These are phyloP conservation scores for Xenoacremonium recifei DNA, from an alignment of 2,329 filamentous ascomycete species.

Conservation along the genomic window DNA sequence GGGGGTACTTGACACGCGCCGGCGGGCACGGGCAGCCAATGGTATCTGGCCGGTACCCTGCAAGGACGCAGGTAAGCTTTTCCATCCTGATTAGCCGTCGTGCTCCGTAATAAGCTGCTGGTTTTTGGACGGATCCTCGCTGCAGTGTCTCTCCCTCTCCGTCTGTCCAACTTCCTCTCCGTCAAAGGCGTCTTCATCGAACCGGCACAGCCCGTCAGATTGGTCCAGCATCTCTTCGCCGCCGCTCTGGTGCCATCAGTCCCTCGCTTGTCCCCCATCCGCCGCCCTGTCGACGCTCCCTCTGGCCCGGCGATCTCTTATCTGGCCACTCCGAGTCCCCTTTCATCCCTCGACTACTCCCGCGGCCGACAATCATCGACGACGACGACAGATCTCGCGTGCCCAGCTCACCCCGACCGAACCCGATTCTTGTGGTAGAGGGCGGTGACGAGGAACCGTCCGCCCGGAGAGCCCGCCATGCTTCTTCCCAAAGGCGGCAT, in stretches of 20 bases:
- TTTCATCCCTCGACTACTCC: neutral
- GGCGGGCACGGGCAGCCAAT: neutral
- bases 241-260: neutral
- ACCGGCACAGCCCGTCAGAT: neutral
- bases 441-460: conserved; percentile 16
- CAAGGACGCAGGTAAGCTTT: neutral
- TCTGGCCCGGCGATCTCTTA: neutral
- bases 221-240: conserved; percentile 1
- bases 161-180: neutral
- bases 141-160: neutral
- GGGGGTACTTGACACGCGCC: neutral
- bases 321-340: neutral
- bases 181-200: neutral
- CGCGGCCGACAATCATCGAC: conserved; percentile 2
- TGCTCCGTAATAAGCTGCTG: conserved; percentile 1
- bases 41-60: neutral
- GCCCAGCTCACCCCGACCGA: conserved; percentile 13
- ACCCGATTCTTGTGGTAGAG: conserved; percentile 6
- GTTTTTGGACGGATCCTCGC: neutral
- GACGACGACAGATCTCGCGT: too few species aligned
- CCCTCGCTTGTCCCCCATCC: neutral
- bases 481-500: conserved; percentile 86
- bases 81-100: neutral
- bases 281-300: neutral
- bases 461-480: conserved; percentile 55